Base-by-base conservation (phyloP, 495 filamentous ascomycete genomes). In the Extremus antarcticus region DNA sequence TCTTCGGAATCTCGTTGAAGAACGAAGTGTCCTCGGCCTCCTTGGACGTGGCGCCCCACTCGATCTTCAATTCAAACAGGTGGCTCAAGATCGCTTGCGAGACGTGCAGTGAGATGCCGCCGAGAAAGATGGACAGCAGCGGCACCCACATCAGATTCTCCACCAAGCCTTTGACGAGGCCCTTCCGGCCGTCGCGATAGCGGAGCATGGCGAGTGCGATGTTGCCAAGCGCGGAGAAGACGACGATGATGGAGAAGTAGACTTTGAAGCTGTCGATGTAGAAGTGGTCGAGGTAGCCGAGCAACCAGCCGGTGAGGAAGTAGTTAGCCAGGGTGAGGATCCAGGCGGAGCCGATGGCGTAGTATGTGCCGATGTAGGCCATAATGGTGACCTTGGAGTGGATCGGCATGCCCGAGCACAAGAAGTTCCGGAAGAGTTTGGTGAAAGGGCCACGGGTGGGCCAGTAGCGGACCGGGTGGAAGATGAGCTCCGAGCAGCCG, bases 291-390 rank as follows among this genome's bases (percentile, higher is more conserved):
- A 74, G 57, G 46, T 73, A 66, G 43, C 70, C 70, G 47, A 73
- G 71, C 61, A 70, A 70, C 73, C 73, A 75, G 29, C 73, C 86
- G 55, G 87, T 78, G 52, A 84, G 69, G 71, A 89, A 85, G 67
- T 88, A 90, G 70, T 90, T 90, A 57, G 75, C 77, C 10, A 78
- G 73, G 7, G 86, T 88, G 74, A 88, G 74, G 66, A 88, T 78
- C 86, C 84, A 88, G 40, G 86, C 83, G 13, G 85, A 82, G 15
- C 77, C 86, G 58, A 90, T 86, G 55, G 86, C 86, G 65, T 90
- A 90, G 70, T 90, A 90, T 23, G 86, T 89, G 25, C 86, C 86
- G 59, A 90, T 87, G 65, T 90, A 90, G 0, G 84, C 83, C 60
- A 89, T 73, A 60, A 89, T 84, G 39, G 86, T 90, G 64, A 88